A percentile compares a stretch with the other conserved stretches of the same genome.
Evolutionary conservation across 805 yeast species (phyloP).

Genomic region (Metschnikowia picachoensis): DNA sequence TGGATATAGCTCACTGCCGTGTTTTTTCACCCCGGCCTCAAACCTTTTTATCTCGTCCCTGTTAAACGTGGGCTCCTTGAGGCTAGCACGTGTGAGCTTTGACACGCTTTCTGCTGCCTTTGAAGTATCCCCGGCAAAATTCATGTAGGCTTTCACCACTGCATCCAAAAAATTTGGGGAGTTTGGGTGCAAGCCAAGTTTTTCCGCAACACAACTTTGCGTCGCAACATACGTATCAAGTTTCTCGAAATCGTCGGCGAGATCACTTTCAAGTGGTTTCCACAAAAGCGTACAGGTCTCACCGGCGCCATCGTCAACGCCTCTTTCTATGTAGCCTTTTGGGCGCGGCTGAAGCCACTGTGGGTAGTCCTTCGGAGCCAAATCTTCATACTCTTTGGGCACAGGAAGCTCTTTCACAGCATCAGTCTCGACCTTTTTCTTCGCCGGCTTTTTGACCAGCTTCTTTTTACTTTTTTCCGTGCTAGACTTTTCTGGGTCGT

Average conservation of each 20-base stretch:
- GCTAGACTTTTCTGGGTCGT: constrained; percentile 38
- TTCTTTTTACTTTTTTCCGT: constrained; percentile 9
- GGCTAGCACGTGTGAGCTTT: constrained; percentile 48
- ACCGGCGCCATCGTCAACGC: constrained; percentile 54
- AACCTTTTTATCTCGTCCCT: constrained; percentile 61
- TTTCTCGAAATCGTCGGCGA: constrained; percentile 20
- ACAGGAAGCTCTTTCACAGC: constrained; percentile 32
- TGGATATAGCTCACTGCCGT: constrained; percentile 77
- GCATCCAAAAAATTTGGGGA: constrained; percentile 85
- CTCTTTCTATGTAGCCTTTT: constrained; percentile 79
- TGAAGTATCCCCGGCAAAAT: constrained; percentile 45
- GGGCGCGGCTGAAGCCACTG: constrained; percentile 80
- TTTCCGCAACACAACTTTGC: constrained; percentile 55
- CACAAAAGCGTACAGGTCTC: constrained; percentile 63
- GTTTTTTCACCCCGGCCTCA: constrained; percentile 66
- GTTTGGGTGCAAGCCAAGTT: constrained; percentile 50
- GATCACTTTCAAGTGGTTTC: constrained; percentile 43
- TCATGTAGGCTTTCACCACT: constrained; percentile 52
- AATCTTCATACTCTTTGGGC: constrained; percentile 45
- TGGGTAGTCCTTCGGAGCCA: constrained; percentile 49
- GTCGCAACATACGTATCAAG: constrained; percentile 53
- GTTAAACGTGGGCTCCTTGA: constrained; percentile 76
- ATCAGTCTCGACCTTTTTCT: constrained; percentile 17
- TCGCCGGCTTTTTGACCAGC: constrained; percentile 11
- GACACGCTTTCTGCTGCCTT: constrained; percentile 46